phyloP scores from a whole-genome alignment of 2,329 filamentous ascomycete species.

The Alternaria ethzedia region DNA sequence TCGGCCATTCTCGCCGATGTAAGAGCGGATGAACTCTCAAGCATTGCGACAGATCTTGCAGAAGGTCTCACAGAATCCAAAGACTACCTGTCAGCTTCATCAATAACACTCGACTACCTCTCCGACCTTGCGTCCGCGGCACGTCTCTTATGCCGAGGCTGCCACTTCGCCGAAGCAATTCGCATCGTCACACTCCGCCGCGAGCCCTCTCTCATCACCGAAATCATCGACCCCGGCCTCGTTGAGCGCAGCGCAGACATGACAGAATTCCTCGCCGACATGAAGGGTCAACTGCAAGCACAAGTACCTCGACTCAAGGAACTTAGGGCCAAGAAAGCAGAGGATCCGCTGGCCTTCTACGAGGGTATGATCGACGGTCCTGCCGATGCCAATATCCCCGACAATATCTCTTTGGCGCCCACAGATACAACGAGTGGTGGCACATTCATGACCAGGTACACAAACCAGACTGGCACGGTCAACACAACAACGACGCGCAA shows the following conservation, averaged over 20 bases:
- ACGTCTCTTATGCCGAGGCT: slow-evolving; percentile 83
- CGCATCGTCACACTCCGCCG: slow-evolving; percentile 71
- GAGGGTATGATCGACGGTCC: slow-evolving; percentile 63
- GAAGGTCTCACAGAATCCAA: slow-evolving; percentile 83
- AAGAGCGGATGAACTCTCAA: slow-evolving; percentile 63
- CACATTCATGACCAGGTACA: slow-evolving; percentile 94
- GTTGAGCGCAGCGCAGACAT: slow-evolving; percentile 80
- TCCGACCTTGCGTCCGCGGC: slow-evolving; percentile 72
- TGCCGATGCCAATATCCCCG: slow-evolving; percentile 72
- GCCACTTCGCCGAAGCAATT: slow-evolving; percentile 87
- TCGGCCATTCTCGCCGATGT: slow-evolving; percentile 71
- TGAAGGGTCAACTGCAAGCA: slow-evolving; percentile 80
- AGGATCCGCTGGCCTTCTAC: slow-evolving; percentile 87
- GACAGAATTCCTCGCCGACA: slow-evolving; percentile 93
- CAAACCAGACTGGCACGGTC: slow-evolving; percentile 74
- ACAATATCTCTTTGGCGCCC: slow-evolving; percentile 89
- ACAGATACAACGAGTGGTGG: slow-evolving; percentile 78
- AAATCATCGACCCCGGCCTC: slow-evolving; percentile 78
- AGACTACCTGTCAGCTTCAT: slow-evolving; percentile 80
- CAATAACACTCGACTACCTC: slow-evolving; percentile 82
- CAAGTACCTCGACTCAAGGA: slow-evolving; percentile 88
- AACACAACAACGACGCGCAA: slow-evolving; percentile 77
- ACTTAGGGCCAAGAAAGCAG: slow-evolving; percentile 77
- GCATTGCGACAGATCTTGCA: slow-evolving; percentile 76
- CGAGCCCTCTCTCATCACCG: slow-evolving; percentile 67